These are phyloP conservation scores for Aspergillus aculeatinus DNA, from an alignment of 2,329 filamentous ascomycete species.

Conservation along the genomic window DNA sequence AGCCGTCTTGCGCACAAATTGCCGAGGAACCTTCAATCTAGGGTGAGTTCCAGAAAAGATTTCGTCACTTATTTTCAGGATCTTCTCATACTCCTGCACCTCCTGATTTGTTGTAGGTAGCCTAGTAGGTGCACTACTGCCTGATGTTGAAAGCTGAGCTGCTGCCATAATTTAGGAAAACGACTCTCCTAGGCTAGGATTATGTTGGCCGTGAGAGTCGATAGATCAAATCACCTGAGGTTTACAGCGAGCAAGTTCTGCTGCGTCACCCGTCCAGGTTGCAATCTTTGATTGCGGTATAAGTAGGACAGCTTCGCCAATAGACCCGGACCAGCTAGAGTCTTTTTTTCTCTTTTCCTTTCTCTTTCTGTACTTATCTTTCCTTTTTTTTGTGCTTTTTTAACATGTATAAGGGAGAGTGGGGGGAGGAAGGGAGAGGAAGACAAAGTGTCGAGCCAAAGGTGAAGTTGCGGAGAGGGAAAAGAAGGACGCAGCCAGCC, in stretches of 20 bases:
- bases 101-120: constrained; percentile 53
- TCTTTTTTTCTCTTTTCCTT: not conserved
- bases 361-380: not conserved
- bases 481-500: too few species aligned
- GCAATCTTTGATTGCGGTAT: not conserved
- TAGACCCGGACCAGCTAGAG: not conserved
- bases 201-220: constrained; percentile 1
- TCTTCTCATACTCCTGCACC: constrained; percentile 71
- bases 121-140: constrained; percentile 26
- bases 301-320: not conserved
- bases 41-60: constrained; percentile 71
- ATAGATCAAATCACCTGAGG: not conserved
- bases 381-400: not conserved
- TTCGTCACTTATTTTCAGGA: constrained; percentile 76
- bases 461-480: not conserved
- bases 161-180: constrained; percentile 31
- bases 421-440: not conserved
- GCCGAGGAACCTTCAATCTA: constrained; percentile 57
- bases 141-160: constrained; percentile 30
- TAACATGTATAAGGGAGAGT: not conserved
- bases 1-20: constrained; percentile 48
- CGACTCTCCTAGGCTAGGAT: not conserved
- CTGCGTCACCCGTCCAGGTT: not conserved
- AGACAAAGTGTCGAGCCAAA: not conserved
- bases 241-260: not conserved